Evolutionary conservation across 2,329 filamentous ascomycete species (phyloP).

Genomic region (Clarireedia homoeocarpa): DNA sequence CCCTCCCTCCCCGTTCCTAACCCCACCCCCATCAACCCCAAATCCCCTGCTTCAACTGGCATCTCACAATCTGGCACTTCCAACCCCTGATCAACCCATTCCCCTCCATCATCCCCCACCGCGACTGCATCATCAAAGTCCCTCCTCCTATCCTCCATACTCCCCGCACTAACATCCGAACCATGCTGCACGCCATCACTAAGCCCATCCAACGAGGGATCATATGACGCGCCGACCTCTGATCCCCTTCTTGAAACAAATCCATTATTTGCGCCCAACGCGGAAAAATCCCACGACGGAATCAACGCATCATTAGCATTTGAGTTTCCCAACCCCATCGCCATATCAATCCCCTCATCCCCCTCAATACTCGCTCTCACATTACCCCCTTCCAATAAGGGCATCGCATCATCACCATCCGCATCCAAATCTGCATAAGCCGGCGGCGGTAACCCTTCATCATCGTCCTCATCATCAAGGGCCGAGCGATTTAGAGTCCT

Average conservation of each 20-base stretch:
- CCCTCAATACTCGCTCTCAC: too few species aligned
- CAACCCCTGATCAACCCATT: constrained; percentile 17
- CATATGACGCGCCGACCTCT: too few species aligned
- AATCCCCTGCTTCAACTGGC: constrained; percentile 10
- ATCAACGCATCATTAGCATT: too few species aligned
- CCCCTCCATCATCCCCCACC: constrained; percentile 15
- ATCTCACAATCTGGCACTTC: constrained; percentile 25
- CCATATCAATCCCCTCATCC: too few species aligned
- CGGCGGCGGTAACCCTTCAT: constrained; percentile 14
- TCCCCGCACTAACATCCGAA: constrained; percentile 23
- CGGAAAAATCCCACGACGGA: too few species aligned
- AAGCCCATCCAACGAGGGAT: background rate
- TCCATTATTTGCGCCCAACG: too few species aligned
- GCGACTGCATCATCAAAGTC: constrained; percentile 23
- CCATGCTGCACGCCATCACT: constrained; percentile 27
- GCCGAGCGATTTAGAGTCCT: constrained; percentile 23
- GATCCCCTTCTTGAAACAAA: too few species aligned
- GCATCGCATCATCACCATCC: background rate
- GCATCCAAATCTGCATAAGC: constrained; percentile 10
- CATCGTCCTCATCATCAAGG: constrained; percentile 21
- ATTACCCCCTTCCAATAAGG: too few species aligned
- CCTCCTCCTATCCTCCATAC: constrained; percentile 14
- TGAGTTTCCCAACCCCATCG: too few species aligned
- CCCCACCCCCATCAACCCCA: background rate
- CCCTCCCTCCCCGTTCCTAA: background rate